phyloP scores from a whole-genome alignment of 1,284 basidiomycete genomes.

The Ganoderma lingzhi region DNA sequence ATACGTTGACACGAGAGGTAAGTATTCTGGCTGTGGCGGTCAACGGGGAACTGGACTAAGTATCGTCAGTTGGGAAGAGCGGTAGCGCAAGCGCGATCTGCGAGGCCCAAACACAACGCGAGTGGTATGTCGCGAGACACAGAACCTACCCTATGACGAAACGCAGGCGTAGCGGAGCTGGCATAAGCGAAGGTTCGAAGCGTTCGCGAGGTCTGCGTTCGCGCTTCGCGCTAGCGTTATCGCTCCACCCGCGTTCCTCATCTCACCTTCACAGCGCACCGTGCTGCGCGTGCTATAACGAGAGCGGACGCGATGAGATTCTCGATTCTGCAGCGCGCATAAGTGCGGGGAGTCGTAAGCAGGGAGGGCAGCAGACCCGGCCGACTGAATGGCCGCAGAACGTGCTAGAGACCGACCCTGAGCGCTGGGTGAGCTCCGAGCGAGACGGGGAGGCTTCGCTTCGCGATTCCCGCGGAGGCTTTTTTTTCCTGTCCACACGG shows the following conservation, averaged over 20 bases:
- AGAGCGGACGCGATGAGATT: not conserved
- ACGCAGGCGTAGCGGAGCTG: not conserved
- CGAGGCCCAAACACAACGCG: not conserved
- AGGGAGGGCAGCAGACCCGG: not conserved
- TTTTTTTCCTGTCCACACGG: not conserved
- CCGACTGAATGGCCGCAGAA: constrained; percentile 3
- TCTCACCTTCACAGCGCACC: not conserved
- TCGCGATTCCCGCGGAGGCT: constrained; percentile 2
- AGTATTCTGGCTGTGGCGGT: too few relatives aligned
- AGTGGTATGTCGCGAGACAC: not conserved
- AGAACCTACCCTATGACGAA: not conserved
- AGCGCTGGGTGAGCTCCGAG: not conserved
- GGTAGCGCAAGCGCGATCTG: not conserved
- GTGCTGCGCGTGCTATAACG: not conserved
- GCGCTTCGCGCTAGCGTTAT: constrained; percentile 3
- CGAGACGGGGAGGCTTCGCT: not conserved
- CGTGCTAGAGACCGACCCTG: not conserved
- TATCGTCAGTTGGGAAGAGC: not conserved
- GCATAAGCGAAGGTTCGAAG: not conserved
- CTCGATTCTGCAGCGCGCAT: not conserved
- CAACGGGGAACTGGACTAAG: not conserved
- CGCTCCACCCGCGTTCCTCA: not conserved
- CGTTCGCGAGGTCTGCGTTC: too few relatives aligned
- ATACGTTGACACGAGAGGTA: too few relatives aligned
- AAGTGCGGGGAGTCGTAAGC: not conserved